Conservation (phyloP, 768 basidiomycete genomes). For the Pulveroboletus sp. region DNA sequence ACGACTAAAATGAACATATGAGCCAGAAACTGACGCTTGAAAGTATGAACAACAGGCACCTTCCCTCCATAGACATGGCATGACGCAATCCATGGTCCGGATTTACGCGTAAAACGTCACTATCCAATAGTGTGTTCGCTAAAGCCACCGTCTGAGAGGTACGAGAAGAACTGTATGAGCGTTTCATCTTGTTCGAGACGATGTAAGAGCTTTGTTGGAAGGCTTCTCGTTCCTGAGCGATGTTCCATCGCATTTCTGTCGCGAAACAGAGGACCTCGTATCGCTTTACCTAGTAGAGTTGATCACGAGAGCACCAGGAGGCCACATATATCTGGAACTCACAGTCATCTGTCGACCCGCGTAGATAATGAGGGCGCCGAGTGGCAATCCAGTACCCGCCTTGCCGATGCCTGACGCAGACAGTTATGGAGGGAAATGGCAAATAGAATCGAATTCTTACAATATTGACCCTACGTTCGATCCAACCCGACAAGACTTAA, state of each 20-base stretch:
- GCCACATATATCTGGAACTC: background rate
- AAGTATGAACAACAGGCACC: background rate
- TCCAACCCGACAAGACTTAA: background rate
- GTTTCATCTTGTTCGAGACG: slow-evolving; percentile 5
- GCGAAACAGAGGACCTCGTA: slow-evolving; percentile 32
- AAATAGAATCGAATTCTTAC: slow-evolving; percentile 11
- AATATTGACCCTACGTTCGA: slow-evolving; percentile 21
- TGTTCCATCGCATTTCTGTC: slow-evolving; percentile 20
- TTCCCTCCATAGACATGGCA: background rate
- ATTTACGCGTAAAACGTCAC: slow-evolving; percentile 19
- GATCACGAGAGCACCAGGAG: background rate
- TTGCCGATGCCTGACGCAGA: slow-evolving; percentile 20
- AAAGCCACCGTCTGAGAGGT: background rate
- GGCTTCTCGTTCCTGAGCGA: slow-evolving; percentile 1
- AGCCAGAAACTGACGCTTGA: background rate
- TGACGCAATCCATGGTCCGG: background rate
- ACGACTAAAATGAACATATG: slow-evolving; percentile 2
- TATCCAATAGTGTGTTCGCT: slow-evolving; percentile 6
- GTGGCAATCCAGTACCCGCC: slow-evolving; percentile 24
- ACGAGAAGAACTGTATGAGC: background rate
- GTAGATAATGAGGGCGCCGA: slow-evolving; percentile 23
- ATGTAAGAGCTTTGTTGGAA: slow-evolving; percentile 19
- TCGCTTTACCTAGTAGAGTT: slow-evolving; percentile 15
- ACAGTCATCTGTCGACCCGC: slow-evolving; percentile 23
- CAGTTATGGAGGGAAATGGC: background rate